A percentile compares a stretch with the other conserved stretches of the same genome.
Conservation (phyloP, 176 grass and related monocot species). For the Bromus sterilis region DNA sequence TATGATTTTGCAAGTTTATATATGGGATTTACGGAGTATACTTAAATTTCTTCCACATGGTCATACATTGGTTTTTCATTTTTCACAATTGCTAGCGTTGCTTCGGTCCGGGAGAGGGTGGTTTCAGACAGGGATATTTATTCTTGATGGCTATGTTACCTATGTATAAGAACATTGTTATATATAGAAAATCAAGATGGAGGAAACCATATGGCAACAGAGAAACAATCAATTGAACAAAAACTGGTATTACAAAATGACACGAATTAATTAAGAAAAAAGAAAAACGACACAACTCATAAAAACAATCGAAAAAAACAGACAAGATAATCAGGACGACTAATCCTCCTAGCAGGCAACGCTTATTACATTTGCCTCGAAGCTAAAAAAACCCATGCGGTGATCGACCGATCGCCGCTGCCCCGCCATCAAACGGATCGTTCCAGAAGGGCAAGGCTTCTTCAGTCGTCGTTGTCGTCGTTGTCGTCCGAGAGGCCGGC, state of each 20-base stretch:
- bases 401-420: not conserved
- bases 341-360: not conserved
- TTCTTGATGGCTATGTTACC: too few species aligned
- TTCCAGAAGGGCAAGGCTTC: not conserved
- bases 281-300: not conserved
- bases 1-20: not conserved
- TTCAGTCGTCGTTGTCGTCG: not conserved
- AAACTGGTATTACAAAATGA: not conserved
- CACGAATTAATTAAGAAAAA: not conserved
- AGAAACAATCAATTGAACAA: not conserved
- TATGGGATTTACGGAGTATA: not conserved
- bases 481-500: constrained; percentile 30
- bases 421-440: not conserved
- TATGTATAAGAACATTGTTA: too few species aligned
- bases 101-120: too few species aligned
- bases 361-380: not conserved
- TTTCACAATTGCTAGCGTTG: too few species aligned
- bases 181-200: too few species aligned
- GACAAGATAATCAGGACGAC: not conserved
- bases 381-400: not conserved
- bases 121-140: too few species aligned
- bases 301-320: not conserved
- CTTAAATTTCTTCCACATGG: not conserved
- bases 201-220: not conserved
- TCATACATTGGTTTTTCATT: too few species aligned